Conservation (phyloP, 2,329 filamentous ascomycete species). For the Stachybotrys elegans region DNA sequence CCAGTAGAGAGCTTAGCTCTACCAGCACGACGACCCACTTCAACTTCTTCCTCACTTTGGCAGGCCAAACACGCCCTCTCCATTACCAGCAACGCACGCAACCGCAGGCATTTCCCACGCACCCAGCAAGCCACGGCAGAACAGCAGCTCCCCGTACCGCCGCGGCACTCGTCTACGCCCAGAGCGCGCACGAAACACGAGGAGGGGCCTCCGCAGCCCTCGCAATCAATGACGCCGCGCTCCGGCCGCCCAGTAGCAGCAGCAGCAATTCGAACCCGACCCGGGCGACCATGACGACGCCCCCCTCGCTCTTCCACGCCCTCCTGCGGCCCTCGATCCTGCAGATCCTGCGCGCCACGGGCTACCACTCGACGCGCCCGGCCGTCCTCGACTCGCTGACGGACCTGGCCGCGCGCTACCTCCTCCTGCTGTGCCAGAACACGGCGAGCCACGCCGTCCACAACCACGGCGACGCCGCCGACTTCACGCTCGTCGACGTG, state of each 20-base stretch:
- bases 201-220: slow-evolving; percentile 6
- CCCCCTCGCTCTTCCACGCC: slow-evolving; percentile 57
- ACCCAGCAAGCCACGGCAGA: too few relatives aligned
- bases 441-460: slow-evolving; percentile 67
- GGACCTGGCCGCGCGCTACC: slow-evolving; percentile 78
- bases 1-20: too few relatives aligned
- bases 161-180: too few relatives aligned
- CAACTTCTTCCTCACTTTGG: too few relatives aligned
- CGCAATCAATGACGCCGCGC: background rate
- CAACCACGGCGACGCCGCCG: slow-evolving; percentile 54
- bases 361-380: slow-evolving; percentile 78
- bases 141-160: too few relatives aligned
- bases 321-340: slow-evolving; percentile 83
- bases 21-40: too few relatives aligned
- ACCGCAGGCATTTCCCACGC: too few relatives aligned
- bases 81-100: too few relatives aligned
- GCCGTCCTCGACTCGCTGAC: slow-evolving; percentile 84
- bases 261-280: too few relatives aligned
- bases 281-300: slow-evolving; percentile 36
- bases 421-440: slow-evolving; percentile 67
- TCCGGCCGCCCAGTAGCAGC: slow-evolving; percentile 2
- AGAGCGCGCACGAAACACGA: too few relatives aligned
- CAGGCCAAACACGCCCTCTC: too few relatives aligned
- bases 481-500: slow-evolving; percentile 62
- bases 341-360: slow-evolving; percentile 85